Evolutionary conservation across 306 rosid species (phyloP), one percentile per base, ranked within the genome.

Genomic region (Vigna reflexopilosa): DNA sequence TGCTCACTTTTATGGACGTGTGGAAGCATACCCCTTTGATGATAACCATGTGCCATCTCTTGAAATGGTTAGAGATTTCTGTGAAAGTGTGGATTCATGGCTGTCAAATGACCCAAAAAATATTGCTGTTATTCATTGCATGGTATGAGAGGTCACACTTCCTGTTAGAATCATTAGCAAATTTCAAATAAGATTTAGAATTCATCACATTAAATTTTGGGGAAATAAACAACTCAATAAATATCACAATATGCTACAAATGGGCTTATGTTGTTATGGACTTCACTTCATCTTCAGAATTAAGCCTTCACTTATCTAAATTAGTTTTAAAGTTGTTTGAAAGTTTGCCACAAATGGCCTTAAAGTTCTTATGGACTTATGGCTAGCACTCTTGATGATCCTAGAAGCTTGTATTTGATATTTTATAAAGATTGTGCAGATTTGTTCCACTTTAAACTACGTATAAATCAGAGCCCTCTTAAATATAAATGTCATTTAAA

Each of bases 1-100:
- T 26, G 84, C 84, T 34, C 86, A 87, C 73, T 95, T 95, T 70
- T 72, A 95, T 68, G 97, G 97, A 48, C 97, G 96, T 0, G 99
- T 95, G 52, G 98, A 95, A 85, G 26, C 80, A 40, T 93, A 77
- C 82, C 99, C 99, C 78, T 93, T 95, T 3, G 98, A 95, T 70
- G 99, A 95, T 79, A 95, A 92, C 84, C 98, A 93, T 80, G 98
- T 93, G 52, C 98, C 98, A 7, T 76, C 87, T 76, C 98, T 95
- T 38, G 81, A 84, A 68, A 80, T 93, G 98, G 38, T 95, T 83
- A 91, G 87, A 83, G 69, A 57, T 75, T 93, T 95, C 85, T 91
- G 99, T 72, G 89, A 87, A 86, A 93, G 85, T 82, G 99, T 93
- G 45, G 63, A 87, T 73, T 85, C 90, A 20, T 95, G 99, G 99